Base-by-base conservation (phyloP, 2,329 filamentous ascomycete genomes). In the Pseudopyricularia cyperi region DNA sequence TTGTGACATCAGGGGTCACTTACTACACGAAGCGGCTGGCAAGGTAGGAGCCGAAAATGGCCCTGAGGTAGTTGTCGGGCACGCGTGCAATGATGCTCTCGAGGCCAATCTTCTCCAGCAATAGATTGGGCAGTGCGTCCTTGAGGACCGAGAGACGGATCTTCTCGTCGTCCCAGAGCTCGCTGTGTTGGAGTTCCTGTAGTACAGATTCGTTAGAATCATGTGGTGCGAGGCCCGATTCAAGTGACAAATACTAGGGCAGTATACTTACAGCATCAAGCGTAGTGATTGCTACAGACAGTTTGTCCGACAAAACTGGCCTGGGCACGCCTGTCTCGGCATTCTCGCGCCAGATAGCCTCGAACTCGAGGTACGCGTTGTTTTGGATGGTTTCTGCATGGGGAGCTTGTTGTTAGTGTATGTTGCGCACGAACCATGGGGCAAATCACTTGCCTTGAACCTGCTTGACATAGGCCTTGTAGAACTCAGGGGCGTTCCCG, bases 261-360 rank as follows among this genome's bases (percentile, higher is more conserved):
- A 24, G 3, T 3, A 6, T 24, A 28, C 39, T 24, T 26, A 44
- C 39, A 5, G 39, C 91, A 61, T 98, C 91, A 22, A 98, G 79
- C 60, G 87, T 86, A n/a, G 91, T 97, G 65, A 98, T 98, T 33
- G 93, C 91, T 49, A 87, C 73, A 53, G 88, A 95, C 52, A 98
- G 80, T 60, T 85, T 87, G 67, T 98, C 93, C 48, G 89, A 95
- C 52, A 98, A 76, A n/a, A 90, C 80, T 55, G 89, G 94, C 56
- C 90, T 82, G 22, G 88, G 71, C 52, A 83, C 74, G 51, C 88
- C 87, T 2, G 87, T 95, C 65, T 83, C 70, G 68, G 93, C 82
- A 64, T 95, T 82, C 69, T 98, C 93, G 58, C 88, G 82, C 93
- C 93, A 98, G 71, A 98, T 94, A 44, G 93, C 93, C 71, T 98